Percentiles rank a stretch among this genome's conserved stretches.
Conservation (phyloP, 331 rosid species). For the Dryas integrifolia region DNA sequence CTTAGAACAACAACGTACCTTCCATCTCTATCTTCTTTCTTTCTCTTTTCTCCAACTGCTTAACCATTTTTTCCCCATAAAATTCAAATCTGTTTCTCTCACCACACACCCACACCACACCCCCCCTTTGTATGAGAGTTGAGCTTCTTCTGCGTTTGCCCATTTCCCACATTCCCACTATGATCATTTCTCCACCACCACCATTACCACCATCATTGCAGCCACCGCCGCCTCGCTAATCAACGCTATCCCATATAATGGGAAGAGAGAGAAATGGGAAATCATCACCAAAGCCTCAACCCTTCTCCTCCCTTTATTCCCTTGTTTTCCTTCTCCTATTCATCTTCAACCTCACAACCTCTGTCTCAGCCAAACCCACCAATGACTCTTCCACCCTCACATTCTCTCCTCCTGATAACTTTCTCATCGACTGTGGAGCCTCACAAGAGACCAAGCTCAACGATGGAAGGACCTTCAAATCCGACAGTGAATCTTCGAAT, state of each 20-base stretch:
- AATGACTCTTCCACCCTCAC: neutral
- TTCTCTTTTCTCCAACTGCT: conserved; percentile 26
- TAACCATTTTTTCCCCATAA: conserved; percentile 18
- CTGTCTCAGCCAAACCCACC: conserved; percentile 12
- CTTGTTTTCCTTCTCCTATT: conserved; percentile 21
- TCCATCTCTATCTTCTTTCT: conserved; percentile 1
- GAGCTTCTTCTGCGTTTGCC: neutral
- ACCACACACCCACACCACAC: neutral
- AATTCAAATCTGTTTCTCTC: no score
- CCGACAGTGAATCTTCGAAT: conserved; percentile 63
- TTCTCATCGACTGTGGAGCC: conserved; percentile 75
- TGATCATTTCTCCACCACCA: neutral
- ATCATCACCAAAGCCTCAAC: conserved; percentile 15
- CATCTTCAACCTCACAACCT: conserved; percentile 9
- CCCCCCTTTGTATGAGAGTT: neutral
- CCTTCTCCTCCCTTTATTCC: conserved; percentile 23
- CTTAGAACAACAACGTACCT: conserved; percentile 23
- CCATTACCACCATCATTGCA: neutral
- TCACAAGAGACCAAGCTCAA: conserved; percentile 33
- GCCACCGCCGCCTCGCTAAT: no score
- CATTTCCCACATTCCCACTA: neutral
- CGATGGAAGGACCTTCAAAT: conserved; percentile 68
- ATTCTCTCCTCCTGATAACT: conserved; percentile 57
- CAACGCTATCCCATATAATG: conserved; percentile 18
- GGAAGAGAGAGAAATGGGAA: conserved; percentile 32